Evolutionary conservation across 2,329 filamentous ascomycete species (phyloP), one percentile per base, ranked within the genome.

Genomic region (Penicillium thymicola): DNA sequence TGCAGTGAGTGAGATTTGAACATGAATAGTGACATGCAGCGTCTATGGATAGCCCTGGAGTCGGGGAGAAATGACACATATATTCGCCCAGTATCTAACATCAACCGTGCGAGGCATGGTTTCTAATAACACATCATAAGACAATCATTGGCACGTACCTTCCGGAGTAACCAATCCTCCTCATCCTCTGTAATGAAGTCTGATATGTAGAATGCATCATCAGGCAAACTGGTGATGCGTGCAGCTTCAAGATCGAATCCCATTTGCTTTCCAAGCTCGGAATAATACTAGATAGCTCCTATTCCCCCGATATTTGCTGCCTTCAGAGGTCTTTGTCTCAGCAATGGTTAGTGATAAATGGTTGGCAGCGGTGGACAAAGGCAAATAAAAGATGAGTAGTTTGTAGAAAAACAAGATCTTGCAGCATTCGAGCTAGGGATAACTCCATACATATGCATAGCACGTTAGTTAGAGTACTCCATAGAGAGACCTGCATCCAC

Each of bases 161-260:
- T 94, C 51, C 85, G 76, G 46, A 96, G 76, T 8, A 97, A 83
- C 8, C 76, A 68, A 32, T 77, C 72, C 76, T 96, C 91, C 74
- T 97, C 92, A 43, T 87, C 83, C 53, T 79, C 73, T 5, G 82
- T 88, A 71, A 97, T 88, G 76, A 97, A 97, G 71, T 92, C 80
- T 8, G 91, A 82, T 55, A 97, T 88, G 76, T 97, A 97, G 77
- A 88, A 96, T 52, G 90, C 89, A 34, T 67, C 69, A 4, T 67
- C 62, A 1, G 75, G 71, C 37, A 77, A 57, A 10, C 62, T 62
- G 5, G 49, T 61, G 51, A 76, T 73, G 46, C 68, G 66, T 36
- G 64, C 65, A n/a, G 60, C 54, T 57, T 73, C 65, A 8, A 76
- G 65, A 58, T 65, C 46, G 27, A 44, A 51, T 37, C 21, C 51